Percentiles rank a stretch among this genome's conserved stretches.
phyloP scores from a whole-genome alignment of 495 filamentous ascomycete species.

The Xylaria flabelliformis region DNA sequence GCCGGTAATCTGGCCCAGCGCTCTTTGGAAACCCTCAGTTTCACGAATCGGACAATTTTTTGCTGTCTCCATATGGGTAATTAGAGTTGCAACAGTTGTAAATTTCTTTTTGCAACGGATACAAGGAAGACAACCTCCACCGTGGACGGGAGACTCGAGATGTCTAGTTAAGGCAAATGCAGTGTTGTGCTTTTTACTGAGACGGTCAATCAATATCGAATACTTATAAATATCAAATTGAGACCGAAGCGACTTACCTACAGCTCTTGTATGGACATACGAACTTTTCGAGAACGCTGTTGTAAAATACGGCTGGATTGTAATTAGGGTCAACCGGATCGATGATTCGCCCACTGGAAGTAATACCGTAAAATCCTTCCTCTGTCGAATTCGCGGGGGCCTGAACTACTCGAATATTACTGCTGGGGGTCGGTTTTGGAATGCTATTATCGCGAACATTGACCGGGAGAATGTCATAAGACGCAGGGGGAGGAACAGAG shows the following conservation, averaged over 20 bases:
- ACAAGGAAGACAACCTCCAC: constrained; percentile 10
- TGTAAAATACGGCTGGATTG: constrained; percentile 37
- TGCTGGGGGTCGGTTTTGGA: constrained; percentile 34
- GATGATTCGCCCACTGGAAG: constrained; percentile 27
- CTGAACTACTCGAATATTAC: constrained; percentile 13
- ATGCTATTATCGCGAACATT: constrained; percentile 30
- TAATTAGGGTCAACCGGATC: constrained; percentile 43
- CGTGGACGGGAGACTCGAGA: constrained; percentile 43
- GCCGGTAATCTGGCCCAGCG: constrained; percentile 37
- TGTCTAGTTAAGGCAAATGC: constrained; percentile 36
- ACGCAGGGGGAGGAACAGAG: constrained; percentile 10
- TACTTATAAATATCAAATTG: not conserved
- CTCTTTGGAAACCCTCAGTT: constrained; percentile 31
- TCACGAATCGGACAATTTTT: constrained; percentile 30
- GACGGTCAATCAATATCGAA: constrained; percentile 7
- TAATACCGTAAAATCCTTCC: constrained; percentile 5
- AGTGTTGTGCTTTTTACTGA: constrained; percentile 42
- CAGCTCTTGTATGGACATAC: constrained; percentile 51
- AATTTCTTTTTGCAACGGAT: constrained; percentile 16
- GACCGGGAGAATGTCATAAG: constrained; percentile 15
- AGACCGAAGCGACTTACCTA: constrained; percentile 39
- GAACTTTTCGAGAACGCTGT: constrained; percentile 39
- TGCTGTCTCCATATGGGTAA: constrained; percentile 26
- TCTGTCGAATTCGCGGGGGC: constrained; percentile 17
- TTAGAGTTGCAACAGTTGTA: constrained; percentile 15